Conservation (phyloP, 805 yeast species). For the Ogataea nitratoaversa region DNA sequence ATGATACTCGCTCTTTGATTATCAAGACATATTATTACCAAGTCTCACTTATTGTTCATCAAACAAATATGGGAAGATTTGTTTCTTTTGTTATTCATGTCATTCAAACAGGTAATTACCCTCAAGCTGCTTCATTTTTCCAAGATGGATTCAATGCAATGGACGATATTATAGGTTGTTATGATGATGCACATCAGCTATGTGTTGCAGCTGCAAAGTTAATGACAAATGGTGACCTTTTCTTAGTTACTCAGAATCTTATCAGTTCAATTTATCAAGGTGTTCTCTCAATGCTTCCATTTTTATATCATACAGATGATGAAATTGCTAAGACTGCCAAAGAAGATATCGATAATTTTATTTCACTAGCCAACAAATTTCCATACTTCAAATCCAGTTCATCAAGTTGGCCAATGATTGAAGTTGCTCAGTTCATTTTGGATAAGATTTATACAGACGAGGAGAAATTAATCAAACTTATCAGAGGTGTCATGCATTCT, state of each 20-base stretch:
- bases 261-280: slow-evolving; percentile 3
- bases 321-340: neutral
- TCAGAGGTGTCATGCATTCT: neutral
- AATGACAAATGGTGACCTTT: neutral
- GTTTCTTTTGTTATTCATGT: neutral
- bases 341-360: neutral
- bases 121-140: neutral
- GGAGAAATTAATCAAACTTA: neutral
- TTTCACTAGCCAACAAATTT: neutral
- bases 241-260: slow-evolving; percentile 1
- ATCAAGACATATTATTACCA: neutral
- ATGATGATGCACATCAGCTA: neutral
- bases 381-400: neutral
- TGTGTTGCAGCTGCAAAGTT: neutral
- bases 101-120: neutral
- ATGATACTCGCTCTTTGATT: neutral
- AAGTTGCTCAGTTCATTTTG: slow-evolving; percentile 2
- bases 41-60: neutral
- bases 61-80: slow-evolving; percentile 1
- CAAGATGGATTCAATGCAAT: neutral
- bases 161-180: neutral
- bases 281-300: slow-evolving; percentile 1
- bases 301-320: slow-evolving; percentile 2
- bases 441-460: slow-evolving; percentile 3
- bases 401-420: neutral